phyloP scores from a whole-genome alignment of 345 rosid genomes.

The Gossypium arboreum region DNA sequence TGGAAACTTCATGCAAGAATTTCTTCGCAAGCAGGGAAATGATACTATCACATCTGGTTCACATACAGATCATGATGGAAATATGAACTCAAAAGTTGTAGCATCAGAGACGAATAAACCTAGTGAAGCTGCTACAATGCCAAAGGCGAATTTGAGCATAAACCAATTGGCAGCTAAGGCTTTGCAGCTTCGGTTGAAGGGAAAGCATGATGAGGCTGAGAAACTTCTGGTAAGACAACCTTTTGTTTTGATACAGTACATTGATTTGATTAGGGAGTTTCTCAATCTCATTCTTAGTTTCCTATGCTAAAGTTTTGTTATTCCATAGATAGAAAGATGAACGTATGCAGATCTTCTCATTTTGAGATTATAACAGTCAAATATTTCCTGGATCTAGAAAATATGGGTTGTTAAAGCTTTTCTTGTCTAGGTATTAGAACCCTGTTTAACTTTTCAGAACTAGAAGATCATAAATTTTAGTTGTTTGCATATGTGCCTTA shows the following conservation, averaged over 20 bases:
- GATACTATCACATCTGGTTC: slow-evolving; percentile 31
- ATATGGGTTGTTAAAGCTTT: background rate
- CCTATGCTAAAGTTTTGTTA: background rate
- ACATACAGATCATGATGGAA: slow-evolving; percentile 24
- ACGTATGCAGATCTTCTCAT: background rate
- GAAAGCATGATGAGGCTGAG: slow-evolving; percentile 84
- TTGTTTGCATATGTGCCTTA: background rate
- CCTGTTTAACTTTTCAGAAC: background rate
- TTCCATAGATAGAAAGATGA: background rate
- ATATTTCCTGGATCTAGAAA: slow-evolving; percentile 1
- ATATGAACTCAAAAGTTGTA: slow-evolving; percentile 20
- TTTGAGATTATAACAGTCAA: background rate
- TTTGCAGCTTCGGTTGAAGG: slow-evolving; percentile 80
- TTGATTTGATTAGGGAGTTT: background rate
- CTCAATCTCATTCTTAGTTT: background rate
- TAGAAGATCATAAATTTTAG: background rate
- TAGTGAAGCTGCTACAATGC: slow-evolving; percentile 25
- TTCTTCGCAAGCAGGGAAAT: slow-evolving; percentile 35
- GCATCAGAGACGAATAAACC: slow-evolving; percentile 20
- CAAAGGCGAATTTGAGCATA: slow-evolving; percentile 46
- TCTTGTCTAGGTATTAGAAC: background rate
- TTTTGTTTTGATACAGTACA: background rate
- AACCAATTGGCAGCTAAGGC: slow-evolving; percentile 91
- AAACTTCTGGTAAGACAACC: slow-evolving; percentile 54
- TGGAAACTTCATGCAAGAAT: slow-evolving; percentile 70